A percentile compares a stretch with the other conserved stretches of the same genome.
Conservation (phyloP, 768 basidiomycete genomes). For the Mrakia blollopis region DNA sequence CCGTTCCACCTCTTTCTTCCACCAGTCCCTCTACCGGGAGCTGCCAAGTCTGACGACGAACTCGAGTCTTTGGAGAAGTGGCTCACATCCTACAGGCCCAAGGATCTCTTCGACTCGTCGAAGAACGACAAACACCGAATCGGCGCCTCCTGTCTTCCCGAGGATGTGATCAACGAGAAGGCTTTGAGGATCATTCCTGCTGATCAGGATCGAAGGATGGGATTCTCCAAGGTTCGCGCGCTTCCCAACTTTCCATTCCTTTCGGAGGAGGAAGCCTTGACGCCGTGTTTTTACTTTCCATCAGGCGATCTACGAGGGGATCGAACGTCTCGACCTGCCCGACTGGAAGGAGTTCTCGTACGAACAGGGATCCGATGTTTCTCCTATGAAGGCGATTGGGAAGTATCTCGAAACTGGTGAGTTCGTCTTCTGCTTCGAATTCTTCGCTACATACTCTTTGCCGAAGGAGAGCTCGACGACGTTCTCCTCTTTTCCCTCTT, state of each 20-base stretch:
- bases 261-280: not conserved
- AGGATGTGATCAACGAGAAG: conserved; percentile 38
- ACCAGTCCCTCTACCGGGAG: conserved; percentile 67
- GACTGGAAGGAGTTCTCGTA: conserved; percentile 59
- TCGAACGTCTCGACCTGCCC: conserved; percentile 59
- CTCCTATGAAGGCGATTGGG: conserved; percentile 65
- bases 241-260: not conserved
- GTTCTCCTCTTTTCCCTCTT: not conserved
- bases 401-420: conserved; percentile 47
- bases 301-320: conserved; percentile 53
- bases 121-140: conserved; percentile 35
- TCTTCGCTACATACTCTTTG: too few relatives aligned
- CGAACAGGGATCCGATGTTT: conserved; percentile 56
- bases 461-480: too few relatives aligned
- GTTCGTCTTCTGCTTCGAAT: not conserved
- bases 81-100: conserved; percentile 66
- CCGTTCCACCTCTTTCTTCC: not conserved
- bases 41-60: conserved; percentile 61
- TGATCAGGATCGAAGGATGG: conserved; percentile 49
- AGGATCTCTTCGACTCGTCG: conserved; percentile 57
- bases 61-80: conserved; percentile 62
- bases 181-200: conserved; percentile 42
- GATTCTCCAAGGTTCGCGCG: conserved; percentile 51
- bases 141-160: conserved; percentile 34
- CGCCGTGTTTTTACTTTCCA: too few relatives aligned